Percentiles rank a stretch among this genome's conserved stretches.
Evolutionary conservation across 305 asterid genomes (phyloP).

Genomic region (Fraxinus angustifolia): DNA sequence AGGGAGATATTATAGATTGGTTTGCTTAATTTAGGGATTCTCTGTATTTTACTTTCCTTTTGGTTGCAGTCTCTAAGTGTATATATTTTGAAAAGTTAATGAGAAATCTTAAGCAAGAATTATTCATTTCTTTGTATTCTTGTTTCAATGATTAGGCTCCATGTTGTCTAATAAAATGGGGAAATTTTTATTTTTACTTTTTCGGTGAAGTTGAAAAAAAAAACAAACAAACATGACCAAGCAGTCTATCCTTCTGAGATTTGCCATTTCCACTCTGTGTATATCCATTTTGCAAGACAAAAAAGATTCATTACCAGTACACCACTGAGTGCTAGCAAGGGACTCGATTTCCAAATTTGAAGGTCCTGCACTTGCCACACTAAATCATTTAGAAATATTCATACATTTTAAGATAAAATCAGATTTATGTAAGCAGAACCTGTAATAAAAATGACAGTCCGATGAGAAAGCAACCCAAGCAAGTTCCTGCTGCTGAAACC

Average conservation of each 20-base stretch:
- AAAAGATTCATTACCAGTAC: conserved; percentile 56
- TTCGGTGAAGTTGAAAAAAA: neutral
- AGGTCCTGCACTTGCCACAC: conserved; percentile 44
- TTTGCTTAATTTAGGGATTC: no score
- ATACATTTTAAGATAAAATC: neutral
- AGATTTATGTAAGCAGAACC: conserved; percentile 36
- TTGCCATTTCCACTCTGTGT: neutral
- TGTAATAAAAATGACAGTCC: conserved; percentile 75
- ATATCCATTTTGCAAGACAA: neutral
- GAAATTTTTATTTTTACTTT: neutral
- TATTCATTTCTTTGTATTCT: no score
- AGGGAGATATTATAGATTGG: no score
- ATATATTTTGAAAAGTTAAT: no score
- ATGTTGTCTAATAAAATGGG: neutral
- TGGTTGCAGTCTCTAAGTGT: no score
- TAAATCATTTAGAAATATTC: conserved; percentile 9
- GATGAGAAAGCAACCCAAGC: conserved; percentile 66
- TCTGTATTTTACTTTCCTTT: no score
- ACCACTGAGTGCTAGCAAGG: conserved; percentile 65
- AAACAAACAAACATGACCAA: neutral
- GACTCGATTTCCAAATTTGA: conserved; percentile 59
- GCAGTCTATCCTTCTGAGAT: neutral
- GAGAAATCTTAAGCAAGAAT: no score
- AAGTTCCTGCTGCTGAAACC: conserved; percentile 74
- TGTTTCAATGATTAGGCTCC: neutral